Evolutionary conservation across 2,329 filamentous ascomycete genomes (phyloP), one percentile per base, ranked within the genome.

Genomic region (Microcera coccophila): DNA sequence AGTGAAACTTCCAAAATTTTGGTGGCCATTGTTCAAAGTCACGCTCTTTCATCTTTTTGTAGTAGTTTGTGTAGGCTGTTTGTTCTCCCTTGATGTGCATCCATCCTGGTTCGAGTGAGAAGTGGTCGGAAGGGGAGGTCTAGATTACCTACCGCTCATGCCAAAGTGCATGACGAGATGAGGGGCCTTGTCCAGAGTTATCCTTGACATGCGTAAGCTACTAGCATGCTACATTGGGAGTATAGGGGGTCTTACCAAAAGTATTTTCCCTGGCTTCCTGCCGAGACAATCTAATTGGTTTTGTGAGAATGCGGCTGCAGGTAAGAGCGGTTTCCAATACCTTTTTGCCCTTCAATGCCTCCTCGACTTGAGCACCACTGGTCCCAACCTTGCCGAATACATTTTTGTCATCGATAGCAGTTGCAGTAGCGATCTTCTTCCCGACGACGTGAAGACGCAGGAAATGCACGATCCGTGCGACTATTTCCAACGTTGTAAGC

Each of bases 261-360:
- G 62, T 97, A 97, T 76, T 97, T 98, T 9, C 93, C 93, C 63
- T 96, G 93, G 46, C 86, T 89, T 4, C 86, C 87, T 4, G 86
- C 87, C 41, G 72, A 74, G 8, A 79, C 45, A 3, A 82, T 81
- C 71, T 73, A 37, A 5, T 32, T 9, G 17, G 11, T 36, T 49
- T 36, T n/a, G n/a, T n/a, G n/a, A 49, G 38, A 26, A 9, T 14
- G 14, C 28, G 22, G 18, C 24, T 14, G 28, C 14, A 29, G 3
- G 39, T 1, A 2, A 10, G 22, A 19, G 26, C 15, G 11, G 14
- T 4, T 14, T 10, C 20, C 5, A 9, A 4, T 44, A 73, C 71
- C 59, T 81, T 88, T 59, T 86, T 91, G 4, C 88, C 89, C 3
- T 75, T 75, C 59, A 96, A 72, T 1, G 85, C 82, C 41, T 79